These are phyloP conservation scores for Alternaria dauci DNA, from an alignment of 2,329 filamentous ascomycete genomes.

Conservation along the genomic window DNA sequence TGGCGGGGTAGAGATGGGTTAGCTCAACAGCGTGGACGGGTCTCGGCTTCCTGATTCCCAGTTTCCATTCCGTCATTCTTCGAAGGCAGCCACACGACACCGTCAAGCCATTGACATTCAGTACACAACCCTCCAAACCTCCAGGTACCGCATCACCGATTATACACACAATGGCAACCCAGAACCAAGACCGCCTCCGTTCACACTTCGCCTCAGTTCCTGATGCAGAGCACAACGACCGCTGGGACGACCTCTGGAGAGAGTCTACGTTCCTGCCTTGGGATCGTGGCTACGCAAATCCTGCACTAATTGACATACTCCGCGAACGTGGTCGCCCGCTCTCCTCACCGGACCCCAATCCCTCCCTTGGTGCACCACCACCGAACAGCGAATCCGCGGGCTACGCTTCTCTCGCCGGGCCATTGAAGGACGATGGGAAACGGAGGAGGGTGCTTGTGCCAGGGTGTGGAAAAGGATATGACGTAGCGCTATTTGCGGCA, in stretches of 20 bases:
- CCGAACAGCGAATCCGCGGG: conserved; percentile 9
- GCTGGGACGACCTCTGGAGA: conserved; percentile 19
- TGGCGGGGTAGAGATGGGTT: conserved; percentile 6
- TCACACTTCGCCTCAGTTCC: conserved; percentile 55
- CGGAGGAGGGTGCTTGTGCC: conserved; percentile 74
- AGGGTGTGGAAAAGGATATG: conserved; percentile 83
- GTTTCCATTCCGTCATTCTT: neutral
- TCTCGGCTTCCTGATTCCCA: neutral
- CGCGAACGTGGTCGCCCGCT: conserved; percentile 18
- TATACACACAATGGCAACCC: conserved; percentile 27
- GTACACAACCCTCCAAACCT: neutral
- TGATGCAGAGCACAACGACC: conserved; percentile 48
- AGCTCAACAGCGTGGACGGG: neutral
- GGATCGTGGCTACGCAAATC: conserved; percentile 67
- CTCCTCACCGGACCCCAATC: conserved; percentile 22
- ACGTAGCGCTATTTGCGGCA: conserved; percentile 76
- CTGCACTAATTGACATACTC: conserved; percentile 66
- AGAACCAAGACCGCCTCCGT: conserved; percentile 50
- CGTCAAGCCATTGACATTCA: neutral
- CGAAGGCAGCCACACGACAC: neutral
- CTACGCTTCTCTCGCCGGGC: conserved; percentile 20
- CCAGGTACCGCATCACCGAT: neutral
- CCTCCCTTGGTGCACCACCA: conserved; percentile 29
- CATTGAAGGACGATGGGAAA: conserved; percentile 30
- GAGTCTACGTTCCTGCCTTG: conserved; percentile 60